Base-by-base conservation (phyloP, 768 basidiomycete species). In the Lyophyllum shimeji region DNA sequence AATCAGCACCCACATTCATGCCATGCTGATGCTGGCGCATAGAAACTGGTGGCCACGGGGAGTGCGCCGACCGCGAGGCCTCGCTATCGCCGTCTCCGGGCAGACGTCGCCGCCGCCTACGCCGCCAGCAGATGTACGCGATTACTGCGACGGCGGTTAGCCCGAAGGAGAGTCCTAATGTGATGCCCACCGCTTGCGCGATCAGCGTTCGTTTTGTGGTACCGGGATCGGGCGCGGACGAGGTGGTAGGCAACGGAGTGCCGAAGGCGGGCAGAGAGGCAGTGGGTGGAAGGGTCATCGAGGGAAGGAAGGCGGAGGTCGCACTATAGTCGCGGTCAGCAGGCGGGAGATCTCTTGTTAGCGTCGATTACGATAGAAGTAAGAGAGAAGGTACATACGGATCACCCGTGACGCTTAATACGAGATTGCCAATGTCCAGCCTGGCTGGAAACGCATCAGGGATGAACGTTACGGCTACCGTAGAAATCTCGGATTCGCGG, bases 391-490 rank as follows among this genome's bases (percentile, higher is more conserved):
- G 7, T 33, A 61, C 72, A 29, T 66, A 80, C 79, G 70, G 69
- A 25, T 68, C 61, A 46, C 73, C 70, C 3, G 69, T 46, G 7
- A 79, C 77, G 9, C 69, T 68, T 53, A 80, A 62, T 1, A 64
- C 65, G 20, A 81, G 70, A 7, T 59, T 63, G 23, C 69, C 69
- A 24, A 81, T 67, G 53, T 76, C 76, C 39, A 81, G 66, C 46
- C 65, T 69, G 7, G 74, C 55, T 33, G 66, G 62, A 27, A 53
- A 45, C 20, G 60, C 46, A 6, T 50, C 65, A 13, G 66, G 66
- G 7, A 76, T 47, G 56, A 73, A 78, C 0, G 76, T 78, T 54
- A 84, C 56, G 7, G 72, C 70, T 0, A 84, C 64, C 0, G 74
- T 76, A 0, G 79, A 78, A 15, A 70, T 69, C 18, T 72, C 70